These are phyloP conservation scores for Sisymbrium irio DNA, from an alignment of 345 rosid species.

Conservation along the genomic window DNA sequence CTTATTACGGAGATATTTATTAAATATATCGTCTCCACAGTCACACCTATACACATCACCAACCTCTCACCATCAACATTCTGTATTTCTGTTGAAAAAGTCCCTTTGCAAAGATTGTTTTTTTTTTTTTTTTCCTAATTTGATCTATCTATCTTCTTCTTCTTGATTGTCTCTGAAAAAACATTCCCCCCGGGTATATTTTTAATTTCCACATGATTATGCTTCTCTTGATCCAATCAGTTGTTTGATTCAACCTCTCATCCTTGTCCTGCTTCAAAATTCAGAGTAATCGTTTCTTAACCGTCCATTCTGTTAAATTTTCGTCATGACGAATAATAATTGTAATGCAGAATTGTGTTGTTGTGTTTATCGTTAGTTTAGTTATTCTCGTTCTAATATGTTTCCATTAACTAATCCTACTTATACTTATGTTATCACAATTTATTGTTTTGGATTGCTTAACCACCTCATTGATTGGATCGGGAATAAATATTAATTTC, in stretches of 20 bases:
- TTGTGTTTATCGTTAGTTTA: not conserved
- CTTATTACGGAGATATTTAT: constrained; percentile 10
- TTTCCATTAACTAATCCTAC: not conserved
- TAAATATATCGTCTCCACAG: not conserved
- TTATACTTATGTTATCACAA: not conserved
- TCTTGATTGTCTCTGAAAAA: constrained; percentile 6
- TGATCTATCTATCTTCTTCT: not conserved
- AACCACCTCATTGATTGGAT: not conserved
- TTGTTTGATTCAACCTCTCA: not conserved
- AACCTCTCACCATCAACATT: not conserved
- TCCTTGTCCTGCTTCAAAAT: not conserved
- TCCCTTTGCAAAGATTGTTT: not conserved
- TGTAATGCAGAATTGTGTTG: not conserved
- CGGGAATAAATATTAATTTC: not conserved
- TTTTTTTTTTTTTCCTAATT: not conserved
- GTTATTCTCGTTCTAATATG: not conserved
- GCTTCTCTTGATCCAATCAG: not conserved
- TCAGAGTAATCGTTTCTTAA: not conserved
- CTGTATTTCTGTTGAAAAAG: constrained; percentile 5
- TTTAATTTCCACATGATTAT: not conserved
- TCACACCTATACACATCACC: not conserved
- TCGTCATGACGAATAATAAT: not conserved
- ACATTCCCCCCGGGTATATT: not conserved
- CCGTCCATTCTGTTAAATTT: not conserved
- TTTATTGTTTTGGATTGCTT: not conserved